Percentiles rank a stretch among this genome's conserved stretches.
phyloP scores from a whole-genome alignment of 805 yeast species.

The Candida chauliodis region DNA sequence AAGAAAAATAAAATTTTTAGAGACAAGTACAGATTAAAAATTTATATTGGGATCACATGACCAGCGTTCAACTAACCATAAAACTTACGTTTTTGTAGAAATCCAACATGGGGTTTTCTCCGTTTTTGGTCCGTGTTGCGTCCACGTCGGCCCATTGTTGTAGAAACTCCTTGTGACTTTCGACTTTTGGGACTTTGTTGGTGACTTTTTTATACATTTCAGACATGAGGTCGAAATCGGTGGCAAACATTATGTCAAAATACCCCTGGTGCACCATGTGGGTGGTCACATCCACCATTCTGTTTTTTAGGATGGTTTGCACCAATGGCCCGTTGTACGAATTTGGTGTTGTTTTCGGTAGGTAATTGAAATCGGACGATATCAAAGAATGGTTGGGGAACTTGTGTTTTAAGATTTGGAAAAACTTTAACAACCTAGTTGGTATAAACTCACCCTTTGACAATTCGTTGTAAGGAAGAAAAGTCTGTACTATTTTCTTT shows the following conservation, averaged over 20 bases:
- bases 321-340: constrained; percentile 71
- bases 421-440: constrained; percentile 64
- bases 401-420: constrained; percentile 55
- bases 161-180: constrained; percentile 63
- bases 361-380: constrained; percentile 60
- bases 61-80: constrained; percentile 34
- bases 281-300: constrained; percentile 65
- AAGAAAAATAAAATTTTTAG: neutral
- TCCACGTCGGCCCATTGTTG: constrained; percentile 68
- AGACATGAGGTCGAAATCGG: constrained; percentile 62
- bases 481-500: constrained; percentile 42
- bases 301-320: constrained; percentile 66
- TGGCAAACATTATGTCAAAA: constrained; percentile 84
- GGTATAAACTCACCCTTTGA: constrained; percentile 79
- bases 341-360: constrained; percentile 51
- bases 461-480: constrained; percentile 66
- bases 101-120: constrained; percentile 82
- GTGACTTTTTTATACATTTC: constrained; percentile 62
- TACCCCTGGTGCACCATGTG: constrained; percentile 84
- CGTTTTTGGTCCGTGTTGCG: constrained; percentile 64
- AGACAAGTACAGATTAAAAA: neutral
- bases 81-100: constrained; percentile 75
- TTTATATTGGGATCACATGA: too few relatives aligned
- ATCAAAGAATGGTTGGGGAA: constrained; percentile 78
- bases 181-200: constrained; percentile 53